Evolutionary conservation across 2,329 filamentous ascomycete species (phyloP).

Genomic region (Penicillium olsonii): DNA sequence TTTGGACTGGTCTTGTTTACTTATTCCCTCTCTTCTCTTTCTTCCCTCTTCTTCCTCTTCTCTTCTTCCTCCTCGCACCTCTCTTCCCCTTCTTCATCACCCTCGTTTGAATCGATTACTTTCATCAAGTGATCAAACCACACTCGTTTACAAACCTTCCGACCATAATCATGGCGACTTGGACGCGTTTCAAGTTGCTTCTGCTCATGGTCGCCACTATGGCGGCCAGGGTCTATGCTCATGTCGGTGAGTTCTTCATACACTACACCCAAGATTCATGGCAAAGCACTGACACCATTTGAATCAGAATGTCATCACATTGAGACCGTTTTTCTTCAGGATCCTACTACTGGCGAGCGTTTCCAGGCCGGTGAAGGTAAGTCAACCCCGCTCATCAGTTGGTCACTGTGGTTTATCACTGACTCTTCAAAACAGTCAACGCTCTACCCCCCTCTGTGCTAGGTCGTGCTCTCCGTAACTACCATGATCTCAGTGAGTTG

Average conservation of each 20-base stretch:
- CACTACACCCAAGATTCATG: not conserved
- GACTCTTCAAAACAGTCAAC: not conserved
- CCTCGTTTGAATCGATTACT: conserved; percentile 4
- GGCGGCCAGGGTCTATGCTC: conserved; percentile 12
- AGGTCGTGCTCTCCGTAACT: not conserved
- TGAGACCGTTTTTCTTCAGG: conserved; percentile 2
- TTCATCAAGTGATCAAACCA: not conserved
- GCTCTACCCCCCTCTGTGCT: not conserved
- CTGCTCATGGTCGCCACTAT: conserved; percentile 25
- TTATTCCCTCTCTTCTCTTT: conserved; percentile 4
- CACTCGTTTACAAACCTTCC: not conserved
- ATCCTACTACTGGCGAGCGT: conserved; percentile 1
- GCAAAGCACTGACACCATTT: not conserved
- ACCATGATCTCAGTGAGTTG: not conserved
- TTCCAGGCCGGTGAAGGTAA: conserved; percentile 5
- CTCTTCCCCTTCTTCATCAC: conserved; percentile 2
- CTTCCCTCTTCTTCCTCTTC: conserved; percentile 1
- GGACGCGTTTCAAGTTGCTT: conserved; percentile 15
- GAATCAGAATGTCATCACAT: not conserved
- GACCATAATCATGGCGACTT: conserved; percentile 3
- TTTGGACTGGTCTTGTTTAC: not conserved
- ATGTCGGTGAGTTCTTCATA: conserved; percentile 2
- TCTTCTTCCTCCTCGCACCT: not conserved
- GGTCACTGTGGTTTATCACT: not conserved
- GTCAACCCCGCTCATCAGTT: not conserved